phyloP scores from a whole-genome alignment of 2,329 filamentous ascomycete species.

The Hypoxylon sp. region DNA sequence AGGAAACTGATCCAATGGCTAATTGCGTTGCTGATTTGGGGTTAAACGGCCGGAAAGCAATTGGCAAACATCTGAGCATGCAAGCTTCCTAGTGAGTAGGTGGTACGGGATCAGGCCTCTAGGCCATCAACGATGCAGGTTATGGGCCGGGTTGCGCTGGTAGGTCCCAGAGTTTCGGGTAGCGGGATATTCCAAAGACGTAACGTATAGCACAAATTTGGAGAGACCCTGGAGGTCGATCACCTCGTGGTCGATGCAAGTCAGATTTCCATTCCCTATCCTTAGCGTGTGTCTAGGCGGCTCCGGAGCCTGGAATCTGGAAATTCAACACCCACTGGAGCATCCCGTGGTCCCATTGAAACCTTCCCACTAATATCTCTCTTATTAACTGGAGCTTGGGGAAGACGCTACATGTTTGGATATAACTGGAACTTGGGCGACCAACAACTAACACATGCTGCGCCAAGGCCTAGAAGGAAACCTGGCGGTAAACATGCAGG shows the following conservation, averaged over 20 bases:
- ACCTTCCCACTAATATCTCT: background rate
- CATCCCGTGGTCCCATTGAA: conserved; percentile 16
- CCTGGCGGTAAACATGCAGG: conserved; percentile 14
- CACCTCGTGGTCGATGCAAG: conserved; percentile 39
- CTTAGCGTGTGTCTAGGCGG: conserved; percentile 7
- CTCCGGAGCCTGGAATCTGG: conserved; percentile 15
- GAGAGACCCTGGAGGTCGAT: conserved; percentile 28
- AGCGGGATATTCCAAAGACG: conserved; percentile 30
- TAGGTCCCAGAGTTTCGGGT: conserved; percentile 40
- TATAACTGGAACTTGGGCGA: conserved; percentile 7
- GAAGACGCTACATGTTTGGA: conserved; percentile 11
- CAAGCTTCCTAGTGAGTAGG: conserved; percentile 4
- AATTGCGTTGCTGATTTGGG: conserved; percentile 6
- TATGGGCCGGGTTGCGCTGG: conserved; percentile 6
- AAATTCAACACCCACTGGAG: conserved; percentile 7
- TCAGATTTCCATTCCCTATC: conserved; percentile 15
- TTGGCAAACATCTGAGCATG: conserved; percentile 9
- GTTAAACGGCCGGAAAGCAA: conserved; percentile 2
- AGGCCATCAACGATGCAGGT: conserved; percentile 15
- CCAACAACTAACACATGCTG: conserved; percentile 10
- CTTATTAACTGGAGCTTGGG: conserved; percentile 21
- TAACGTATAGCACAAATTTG: conserved; percentile 11
- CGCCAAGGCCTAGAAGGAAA: conserved; percentile 20
- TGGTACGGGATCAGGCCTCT: background rate
- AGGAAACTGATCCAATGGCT: conserved; percentile 3